phyloP scores from a whole-genome alignment of 495 filamentous ascomycete genomes.

The Evernia prunastri region DNA sequence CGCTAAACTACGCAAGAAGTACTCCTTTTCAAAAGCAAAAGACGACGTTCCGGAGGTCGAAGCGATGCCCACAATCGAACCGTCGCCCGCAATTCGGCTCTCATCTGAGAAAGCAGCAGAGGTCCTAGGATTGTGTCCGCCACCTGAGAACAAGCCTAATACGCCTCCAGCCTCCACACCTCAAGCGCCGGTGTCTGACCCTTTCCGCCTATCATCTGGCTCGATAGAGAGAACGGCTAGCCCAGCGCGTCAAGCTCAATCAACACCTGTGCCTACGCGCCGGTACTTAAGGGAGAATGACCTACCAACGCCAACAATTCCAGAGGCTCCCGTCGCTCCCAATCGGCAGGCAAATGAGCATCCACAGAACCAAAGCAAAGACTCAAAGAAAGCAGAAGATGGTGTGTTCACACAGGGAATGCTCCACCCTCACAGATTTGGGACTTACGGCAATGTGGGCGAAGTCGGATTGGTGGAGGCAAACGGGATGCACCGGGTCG shows the following conservation, averaged over 20 bases:
- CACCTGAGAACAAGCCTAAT: slow-evolving; percentile 6
- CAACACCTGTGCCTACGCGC: slow-evolving; percentile 23
- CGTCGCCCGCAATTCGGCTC: slow-evolving; percentile 2
- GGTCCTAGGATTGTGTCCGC: slow-evolving; percentile 18
- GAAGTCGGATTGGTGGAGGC: slow-evolving; percentile 22
- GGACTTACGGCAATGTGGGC: slow-evolving; percentile 21
- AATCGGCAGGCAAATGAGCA: not conserved
- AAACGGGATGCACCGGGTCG: slow-evolving; percentile 21
- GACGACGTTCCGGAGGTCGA: slow-evolving; percentile 3
- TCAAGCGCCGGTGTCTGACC: slow-evolving; percentile 7
- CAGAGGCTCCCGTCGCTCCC: slow-evolving; percentile 2
- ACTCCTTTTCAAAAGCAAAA: slow-evolving; percentile 23
- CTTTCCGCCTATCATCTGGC: slow-evolving; percentile 15
- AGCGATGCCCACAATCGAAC: not conserved
- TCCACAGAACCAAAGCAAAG: not conserved
- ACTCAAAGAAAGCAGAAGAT: slow-evolving; percentile 2
- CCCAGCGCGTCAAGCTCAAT: slow-evolving; percentile 17
- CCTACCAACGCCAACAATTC: slow-evolving; percentile 1
- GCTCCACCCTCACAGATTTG: slow-evolving; percentile 20
- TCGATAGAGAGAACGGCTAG: not conserved
- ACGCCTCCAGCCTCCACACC: slow-evolving; percentile 17
- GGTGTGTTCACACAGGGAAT: slow-evolving; percentile 7
- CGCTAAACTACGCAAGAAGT: slow-evolving; percentile 26
- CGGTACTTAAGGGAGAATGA: slow-evolving; percentile 22
- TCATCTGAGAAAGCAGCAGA: slow-evolving; percentile 19